These are phyloP conservation scores for Fragilariopsis cylindrus DNA, from an alignment of 108 stramenopile species.

Conservation along the genomic window DNA sequence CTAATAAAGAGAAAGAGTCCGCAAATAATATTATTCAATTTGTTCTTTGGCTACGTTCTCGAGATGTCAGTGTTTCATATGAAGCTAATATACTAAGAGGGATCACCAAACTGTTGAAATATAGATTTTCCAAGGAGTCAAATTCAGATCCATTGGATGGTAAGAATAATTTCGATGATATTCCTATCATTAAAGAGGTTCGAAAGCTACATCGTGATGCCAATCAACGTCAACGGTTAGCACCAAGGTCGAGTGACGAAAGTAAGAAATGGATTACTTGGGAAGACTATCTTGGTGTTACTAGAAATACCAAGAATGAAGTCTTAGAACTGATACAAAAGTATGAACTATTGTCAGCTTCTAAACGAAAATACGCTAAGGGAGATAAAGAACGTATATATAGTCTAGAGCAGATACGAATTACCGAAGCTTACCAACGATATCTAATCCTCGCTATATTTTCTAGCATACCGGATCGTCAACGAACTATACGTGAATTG, in stretches of 20 bases:
- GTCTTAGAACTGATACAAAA: slow-evolving; percentile 37
- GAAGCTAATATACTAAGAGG: slow-evolving; percentile 87
- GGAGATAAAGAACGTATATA: slow-evolving; percentile 17
- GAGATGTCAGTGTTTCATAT: slow-evolving; percentile 72
- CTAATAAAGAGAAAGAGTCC: slow-evolving; percentile 66
- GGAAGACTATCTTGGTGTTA: slow-evolving; percentile 70
- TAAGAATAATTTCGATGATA: slow-evolving; percentile 61
- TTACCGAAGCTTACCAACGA: slow-evolving; percentile 65
- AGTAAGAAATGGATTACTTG: slow-evolving; percentile 78
- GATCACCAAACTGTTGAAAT: slow-evolving; percentile 79
- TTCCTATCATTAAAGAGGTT: slow-evolving; percentile 69
- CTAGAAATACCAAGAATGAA: slow-evolving; percentile 57
- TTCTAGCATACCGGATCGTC: slow-evolving; percentile 81
- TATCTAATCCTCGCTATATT: slow-evolving; percentile 82
- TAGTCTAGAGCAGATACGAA: slow-evolving; percentile 38
- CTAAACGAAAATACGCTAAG: not conserved
- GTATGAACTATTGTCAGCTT: slow-evolving; percentile 13
- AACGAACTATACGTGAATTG: slow-evolving; percentile 81
- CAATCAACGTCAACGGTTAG: slow-evolving; percentile 54
- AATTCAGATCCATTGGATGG: slow-evolving; percentile 36
- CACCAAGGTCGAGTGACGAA: slow-evolving; percentile 76
- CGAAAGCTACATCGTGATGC: slow-evolving; percentile 81
- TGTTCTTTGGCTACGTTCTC: slow-evolving; percentile 71
- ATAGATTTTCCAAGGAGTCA: slow-evolving; percentile 61
- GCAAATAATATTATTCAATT: slow-evolving; percentile 64